Conservation (phyloP, 2,329 filamentous ascomycete genomes). For the Pseudonectria buxi region DNA sequence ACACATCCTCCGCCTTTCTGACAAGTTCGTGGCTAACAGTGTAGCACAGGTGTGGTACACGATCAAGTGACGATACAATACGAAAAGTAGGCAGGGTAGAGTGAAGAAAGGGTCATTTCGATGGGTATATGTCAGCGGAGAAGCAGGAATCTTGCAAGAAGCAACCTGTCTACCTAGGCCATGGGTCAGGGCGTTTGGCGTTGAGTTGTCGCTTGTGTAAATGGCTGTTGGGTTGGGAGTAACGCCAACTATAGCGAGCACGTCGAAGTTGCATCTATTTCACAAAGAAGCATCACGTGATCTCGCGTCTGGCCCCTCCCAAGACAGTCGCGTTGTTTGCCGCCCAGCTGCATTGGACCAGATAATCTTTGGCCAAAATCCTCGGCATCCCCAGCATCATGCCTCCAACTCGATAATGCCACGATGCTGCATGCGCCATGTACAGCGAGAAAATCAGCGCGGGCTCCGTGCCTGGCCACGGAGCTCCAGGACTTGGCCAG, state of each 20-base stretch:
- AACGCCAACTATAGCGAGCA: not conserved
- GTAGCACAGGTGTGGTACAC: slow-evolving; percentile 29
- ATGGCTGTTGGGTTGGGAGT: no score
- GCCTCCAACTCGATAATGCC: slow-evolving; percentile 2
- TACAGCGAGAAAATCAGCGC: slow-evolving; percentile 16
- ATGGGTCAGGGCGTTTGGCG: no score
- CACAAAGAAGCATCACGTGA: slow-evolving; percentile 19
- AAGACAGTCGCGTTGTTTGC: slow-evolving; percentile 10
- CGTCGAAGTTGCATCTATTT: not conserved
- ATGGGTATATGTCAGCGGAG: not conserved
- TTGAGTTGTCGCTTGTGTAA: no score
- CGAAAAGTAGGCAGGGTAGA: slow-evolving; percentile 21
- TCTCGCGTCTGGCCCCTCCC: slow-evolving; percentile 14
- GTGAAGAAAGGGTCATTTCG: not conserved
- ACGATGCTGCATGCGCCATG: slow-evolving; percentile 26
- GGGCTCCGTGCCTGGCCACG: slow-evolving; percentile 10
- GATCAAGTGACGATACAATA: slow-evolving; percentile 31
- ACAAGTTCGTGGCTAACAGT: not conserved
- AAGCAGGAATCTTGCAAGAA: no score
- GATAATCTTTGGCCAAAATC: not conserved
- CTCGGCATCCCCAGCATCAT: not conserved
- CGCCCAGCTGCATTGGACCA: not conserved
- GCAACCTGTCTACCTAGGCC: not conserved
- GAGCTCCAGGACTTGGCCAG: slow-evolving; percentile 11
- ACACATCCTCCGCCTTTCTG: not conserved